Evolutionary conservation across 441 rosid genomes (phyloP), one percentile per base, ranked within the genome.

Genomic region (Pelargonium citronellum): DNA sequence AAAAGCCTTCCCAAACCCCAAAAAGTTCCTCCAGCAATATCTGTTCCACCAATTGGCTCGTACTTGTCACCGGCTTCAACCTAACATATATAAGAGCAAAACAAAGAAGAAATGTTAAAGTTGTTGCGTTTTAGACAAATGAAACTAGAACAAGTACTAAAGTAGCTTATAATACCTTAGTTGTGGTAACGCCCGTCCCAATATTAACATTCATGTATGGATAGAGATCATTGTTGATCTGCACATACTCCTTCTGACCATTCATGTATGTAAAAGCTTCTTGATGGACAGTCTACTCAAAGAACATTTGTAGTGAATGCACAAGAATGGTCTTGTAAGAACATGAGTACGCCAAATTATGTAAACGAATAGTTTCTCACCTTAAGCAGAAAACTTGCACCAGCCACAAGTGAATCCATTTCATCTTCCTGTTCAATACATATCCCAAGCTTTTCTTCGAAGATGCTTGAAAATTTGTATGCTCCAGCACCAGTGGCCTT

Each of bases 401-500:
- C 98, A 39, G 95, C 87, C 61, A 95, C 99, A 77, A 95, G 98
- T 67, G 97, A 89, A 71, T 90, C 83, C 99, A 95, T 95, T 81
- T 95, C 99, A 83, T 91, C 99, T 83, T 95, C 99, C 82, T 95
- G 92, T 73, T 95, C 99, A 71, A 95, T 87, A 81, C 91, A 86
- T 75, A 90, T 86, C 7, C 97, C 98, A 53, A 95, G 93, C 76
- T 87, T 86, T 80, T 95, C 99, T 80, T 90, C 92, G 79, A 95
- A 95, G 64, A 95, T 84, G 73, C 91, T 97, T 1, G 98, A 79
- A 74, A 82, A 95, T 82, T 92, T 95, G 82, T 79, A 88, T 17
- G 99, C 99, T 77, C 99, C 99, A 2, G 98, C 99, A 17, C 99
- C 98, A 73, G 98, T 92, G 77, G 96, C 99, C 98, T 95, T 86